phyloP scores from a whole-genome alignment of 345 rosid genomes.

The Corchorus olitorius region DNA sequence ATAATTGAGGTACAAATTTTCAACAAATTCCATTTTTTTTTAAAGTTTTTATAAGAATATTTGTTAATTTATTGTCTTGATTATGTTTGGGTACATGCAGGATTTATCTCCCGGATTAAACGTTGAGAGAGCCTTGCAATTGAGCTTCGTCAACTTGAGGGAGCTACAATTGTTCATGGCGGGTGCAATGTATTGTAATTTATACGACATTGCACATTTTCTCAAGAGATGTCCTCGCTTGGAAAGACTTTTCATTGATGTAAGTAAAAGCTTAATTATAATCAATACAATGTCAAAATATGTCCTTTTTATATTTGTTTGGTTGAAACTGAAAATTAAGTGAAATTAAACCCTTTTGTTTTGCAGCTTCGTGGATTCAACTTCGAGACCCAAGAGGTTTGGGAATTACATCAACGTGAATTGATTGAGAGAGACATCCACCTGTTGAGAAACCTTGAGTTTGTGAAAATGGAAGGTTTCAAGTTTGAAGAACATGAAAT shows the following conservation, averaged over 20 bases:
- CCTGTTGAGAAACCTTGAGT: neutral
- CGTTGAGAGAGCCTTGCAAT: neutral
- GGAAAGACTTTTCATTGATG: conserved; percentile 32
- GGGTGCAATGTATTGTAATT: conserved; percentile 19
- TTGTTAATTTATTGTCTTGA: no score
- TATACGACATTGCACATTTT: conserved; percentile 22
- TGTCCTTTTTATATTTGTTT: no score
- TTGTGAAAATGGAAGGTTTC: conserved; percentile 23
- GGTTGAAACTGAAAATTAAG: neutral
- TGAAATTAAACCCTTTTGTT: neutral
- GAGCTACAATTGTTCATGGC: conserved; percentile 34
- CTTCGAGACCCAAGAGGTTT: neutral
- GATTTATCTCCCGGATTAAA: neutral
- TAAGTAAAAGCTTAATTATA: conserved; percentile 12
- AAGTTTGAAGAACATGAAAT: conserved; percentile 20
- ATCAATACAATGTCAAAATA: neutral
- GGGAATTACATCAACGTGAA: conserved; percentile 17
- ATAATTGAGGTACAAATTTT: neutral
- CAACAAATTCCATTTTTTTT: no score
- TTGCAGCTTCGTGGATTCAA: conserved; percentile 22
- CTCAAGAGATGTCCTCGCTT: conserved; percentile 18
- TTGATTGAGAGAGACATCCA: neutral
- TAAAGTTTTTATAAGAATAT: no score
- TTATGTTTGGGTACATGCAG: neutral
- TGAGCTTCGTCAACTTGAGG: conserved; percentile 6